Conservation (phyloP, 1,284 basidiomycete genomes). For the Rhodotorula sp. region DNA sequence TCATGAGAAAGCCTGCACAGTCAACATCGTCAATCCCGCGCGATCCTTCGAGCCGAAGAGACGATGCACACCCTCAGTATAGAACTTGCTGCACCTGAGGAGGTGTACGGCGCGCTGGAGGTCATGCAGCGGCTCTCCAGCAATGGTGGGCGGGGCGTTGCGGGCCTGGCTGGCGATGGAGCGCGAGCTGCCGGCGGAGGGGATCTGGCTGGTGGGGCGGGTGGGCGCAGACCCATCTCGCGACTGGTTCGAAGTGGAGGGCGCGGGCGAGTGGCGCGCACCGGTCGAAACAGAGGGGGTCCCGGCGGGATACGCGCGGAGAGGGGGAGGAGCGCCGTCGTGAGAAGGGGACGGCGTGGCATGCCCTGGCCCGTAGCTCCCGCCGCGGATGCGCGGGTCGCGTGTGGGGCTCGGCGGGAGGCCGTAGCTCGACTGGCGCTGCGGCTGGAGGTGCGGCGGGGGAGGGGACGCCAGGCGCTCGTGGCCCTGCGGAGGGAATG, state of each 20-base stretch:
- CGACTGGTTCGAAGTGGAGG: slow-evolving; percentile 1
- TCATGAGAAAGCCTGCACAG: slow-evolving; percentile 39
- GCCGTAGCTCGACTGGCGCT: slow-evolving; percentile 13
- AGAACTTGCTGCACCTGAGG: slow-evolving; percentile 39
- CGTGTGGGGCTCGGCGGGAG: not conserved
- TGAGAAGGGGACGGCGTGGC: not conserved
- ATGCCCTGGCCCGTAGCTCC: too few relatives aligned
- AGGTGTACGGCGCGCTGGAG: slow-evolving; percentile 26
- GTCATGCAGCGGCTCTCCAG: slow-evolving; percentile 42
- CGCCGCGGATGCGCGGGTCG: slow-evolving; percentile 2
- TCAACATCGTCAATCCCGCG: not conserved
- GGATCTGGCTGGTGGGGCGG: slow-evolving; percentile 1
- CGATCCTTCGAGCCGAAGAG: too few relatives aligned
- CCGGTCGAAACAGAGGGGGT: not conserved
- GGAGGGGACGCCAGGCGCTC: not conserved
- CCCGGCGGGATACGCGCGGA: not conserved
- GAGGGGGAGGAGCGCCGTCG: not conserved
- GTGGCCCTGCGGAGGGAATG: not conserved
- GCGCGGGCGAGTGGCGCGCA: slow-evolving; percentile 9
- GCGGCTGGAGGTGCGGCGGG: not conserved
- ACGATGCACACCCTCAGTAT: slow-evolving; percentile 24
- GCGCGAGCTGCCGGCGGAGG: slow-evolving; percentile 12
- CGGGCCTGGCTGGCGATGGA: not conserved
- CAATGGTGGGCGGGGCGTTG: slow-evolving; percentile 22
- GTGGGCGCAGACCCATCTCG: not conserved